A percentile compares a stretch with the other conserved stretches of the same genome.
Conservation (phyloP, 257 asterid species). For the Penstemon eatonii region DNA sequence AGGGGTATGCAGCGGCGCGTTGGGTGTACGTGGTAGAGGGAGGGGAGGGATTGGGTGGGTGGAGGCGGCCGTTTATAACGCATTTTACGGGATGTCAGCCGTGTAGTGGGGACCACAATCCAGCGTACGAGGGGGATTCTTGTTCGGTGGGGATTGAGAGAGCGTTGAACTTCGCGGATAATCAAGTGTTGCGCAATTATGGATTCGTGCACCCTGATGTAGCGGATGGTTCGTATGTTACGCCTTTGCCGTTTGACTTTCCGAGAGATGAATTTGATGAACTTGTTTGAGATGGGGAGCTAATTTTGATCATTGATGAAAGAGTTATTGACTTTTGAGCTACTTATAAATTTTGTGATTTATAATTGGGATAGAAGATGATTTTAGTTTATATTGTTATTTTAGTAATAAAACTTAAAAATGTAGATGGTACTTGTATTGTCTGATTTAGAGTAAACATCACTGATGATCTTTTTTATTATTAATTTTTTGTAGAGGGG, state of each 20-base stretch:
- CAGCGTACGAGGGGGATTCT: conserved; percentile 48
- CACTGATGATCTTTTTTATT: no score
- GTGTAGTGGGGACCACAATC: conserved; percentile 70
- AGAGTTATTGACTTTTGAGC: not conserved
- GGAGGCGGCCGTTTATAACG: conserved; percentile 78
- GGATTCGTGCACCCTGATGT: conserved; percentile 58
- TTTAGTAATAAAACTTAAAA: no score
- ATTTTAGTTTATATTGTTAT: no score
- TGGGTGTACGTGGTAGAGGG: conserved; percentile 35
- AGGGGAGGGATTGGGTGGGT: conserved; percentile 26
- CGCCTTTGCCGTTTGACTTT: conserved; percentile 47
- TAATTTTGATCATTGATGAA: not conserved
- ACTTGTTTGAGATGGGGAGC: conserved; percentile 13
- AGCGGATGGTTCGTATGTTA: conserved; percentile 31
- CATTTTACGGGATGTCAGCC: conserved; percentile 95
- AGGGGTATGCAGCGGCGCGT: conserved; percentile 42
- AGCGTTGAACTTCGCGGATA: conserved; percentile 72
- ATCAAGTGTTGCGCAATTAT: conserved; percentile 60
- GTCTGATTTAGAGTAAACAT: no score
- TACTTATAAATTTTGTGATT: no score
- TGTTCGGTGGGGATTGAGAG: conserved; percentile 68
- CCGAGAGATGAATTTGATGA: conserved; percentile 28
- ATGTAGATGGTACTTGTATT: no score
- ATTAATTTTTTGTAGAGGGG: no score
- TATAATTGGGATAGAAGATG: no score